phyloP scores from a whole-genome alignment of 2,329 filamentous ascomycete genomes.

The Fusarium tjaetaba region DNA sequence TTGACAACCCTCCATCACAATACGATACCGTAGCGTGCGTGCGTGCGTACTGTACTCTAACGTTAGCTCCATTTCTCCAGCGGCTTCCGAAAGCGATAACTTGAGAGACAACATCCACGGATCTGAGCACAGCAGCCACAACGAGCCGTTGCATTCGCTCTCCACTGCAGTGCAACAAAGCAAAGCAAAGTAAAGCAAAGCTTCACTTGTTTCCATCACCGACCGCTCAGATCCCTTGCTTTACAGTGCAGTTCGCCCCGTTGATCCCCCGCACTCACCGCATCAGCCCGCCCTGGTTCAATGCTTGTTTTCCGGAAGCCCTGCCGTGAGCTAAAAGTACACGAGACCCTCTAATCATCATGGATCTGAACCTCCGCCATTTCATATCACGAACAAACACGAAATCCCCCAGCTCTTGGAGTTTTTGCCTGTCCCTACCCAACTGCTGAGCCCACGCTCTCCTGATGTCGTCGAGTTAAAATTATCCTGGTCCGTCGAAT shows the following conservation, averaged over 20 bases:
- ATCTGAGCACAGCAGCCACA: constrained; percentile 30
- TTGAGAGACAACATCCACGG: constrained; percentile 18
- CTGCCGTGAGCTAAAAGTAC: constrained; percentile 2
- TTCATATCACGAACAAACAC: constrained; percentile 24
- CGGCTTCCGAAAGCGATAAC: constrained; percentile 26
- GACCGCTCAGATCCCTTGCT: neutral
- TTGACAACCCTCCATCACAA: constrained; percentile 15
- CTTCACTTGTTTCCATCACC: constrained; percentile 13
- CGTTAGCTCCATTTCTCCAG: neutral
- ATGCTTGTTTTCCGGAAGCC: constrained; percentile 27
- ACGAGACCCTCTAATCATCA: constrained; percentile 19
- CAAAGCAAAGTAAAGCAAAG: neutral
- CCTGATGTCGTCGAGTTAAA: constrained; percentile 11
- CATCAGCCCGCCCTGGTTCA: constrained; percentile 32
- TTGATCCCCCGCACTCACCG: constrained; percentile 42
- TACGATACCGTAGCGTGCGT: constrained; percentile 1
- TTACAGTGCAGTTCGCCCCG: neutral
- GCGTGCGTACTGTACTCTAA: neutral
- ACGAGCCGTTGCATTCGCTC: constrained; percentile 27
- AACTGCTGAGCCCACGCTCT: constrained; percentile 18
- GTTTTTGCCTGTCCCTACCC: neutral
- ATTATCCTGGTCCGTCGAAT: constrained; percentile 17
- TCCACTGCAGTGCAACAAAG: constrained; percentile 17
- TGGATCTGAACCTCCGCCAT: constrained; percentile 23
- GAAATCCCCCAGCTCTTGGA: constrained; percentile 3